These are phyloP conservation scores for Ganoderma leucocontextum DNA, from an alignment of 1,284 basidiomycete species.

Conservation along the genomic window DNA sequence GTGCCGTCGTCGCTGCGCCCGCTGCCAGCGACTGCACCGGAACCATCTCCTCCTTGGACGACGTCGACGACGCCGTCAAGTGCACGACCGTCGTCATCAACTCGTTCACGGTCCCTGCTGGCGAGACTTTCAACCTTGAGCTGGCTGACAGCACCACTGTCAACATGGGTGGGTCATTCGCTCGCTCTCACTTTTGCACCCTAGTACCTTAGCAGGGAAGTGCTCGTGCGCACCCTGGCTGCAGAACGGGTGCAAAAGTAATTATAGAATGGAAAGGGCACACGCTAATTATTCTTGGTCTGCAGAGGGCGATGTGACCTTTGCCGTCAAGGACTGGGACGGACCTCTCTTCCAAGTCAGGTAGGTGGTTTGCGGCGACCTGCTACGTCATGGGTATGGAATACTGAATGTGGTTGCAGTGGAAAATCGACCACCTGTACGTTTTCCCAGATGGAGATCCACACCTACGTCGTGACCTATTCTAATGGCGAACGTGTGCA, in stretches of 20 bases:
- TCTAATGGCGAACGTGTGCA: constrained; percentile 23
- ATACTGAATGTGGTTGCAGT: constrained; percentile 12
- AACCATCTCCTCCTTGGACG: constrained; percentile 44
- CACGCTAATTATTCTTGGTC: constrained; percentile 24
- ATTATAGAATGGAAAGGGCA: neutral
- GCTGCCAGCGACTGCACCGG: constrained; percentile 39
- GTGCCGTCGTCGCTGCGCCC: constrained; percentile 21
- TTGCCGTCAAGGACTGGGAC: constrained; percentile 33
- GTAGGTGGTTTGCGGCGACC: constrained; percentile 16
- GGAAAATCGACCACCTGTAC: constrained; percentile 30
- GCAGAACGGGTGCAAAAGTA: constrained; percentile 10
- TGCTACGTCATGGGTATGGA: constrained; percentile 5
- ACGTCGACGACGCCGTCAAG: constrained; percentile 42
- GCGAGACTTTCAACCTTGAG: constrained; percentile 33
- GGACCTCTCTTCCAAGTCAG: constrained; percentile 37
- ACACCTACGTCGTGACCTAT: neutral
- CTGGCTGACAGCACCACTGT: constrained; percentile 29
- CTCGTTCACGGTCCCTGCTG: constrained; percentile 38
- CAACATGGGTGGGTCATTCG: constrained; percentile 32
- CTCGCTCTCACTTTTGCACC: neutral
- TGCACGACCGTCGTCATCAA: constrained; percentile 49
- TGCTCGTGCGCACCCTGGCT: neutral
- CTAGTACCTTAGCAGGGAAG: neutral
- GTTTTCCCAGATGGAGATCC: neutral
- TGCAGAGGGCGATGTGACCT: constrained; percentile 35